phyloP scores from a whole-genome alignment of 2,329 filamentous ascomycete genomes.

The Metarhizium humberi region DNA sequence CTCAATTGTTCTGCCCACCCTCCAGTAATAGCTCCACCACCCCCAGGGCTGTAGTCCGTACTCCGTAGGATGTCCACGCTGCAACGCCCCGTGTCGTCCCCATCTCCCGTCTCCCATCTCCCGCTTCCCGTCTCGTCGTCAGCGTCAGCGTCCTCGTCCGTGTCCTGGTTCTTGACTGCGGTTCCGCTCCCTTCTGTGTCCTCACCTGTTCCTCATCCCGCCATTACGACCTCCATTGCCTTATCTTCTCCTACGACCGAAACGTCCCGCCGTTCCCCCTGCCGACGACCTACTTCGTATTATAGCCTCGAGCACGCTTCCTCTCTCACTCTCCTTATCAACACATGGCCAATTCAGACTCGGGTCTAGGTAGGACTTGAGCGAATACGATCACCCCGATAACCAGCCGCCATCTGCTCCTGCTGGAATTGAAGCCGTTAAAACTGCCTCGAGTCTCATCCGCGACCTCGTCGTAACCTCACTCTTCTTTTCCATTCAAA shows the following conservation, averaged over 20 bases:
- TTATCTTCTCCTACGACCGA: not conserved
- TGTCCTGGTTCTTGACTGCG: too few species aligned
- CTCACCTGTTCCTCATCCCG: not conserved
- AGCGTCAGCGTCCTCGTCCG: too few species aligned
- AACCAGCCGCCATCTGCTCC: not conserved
- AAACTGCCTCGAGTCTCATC: not conserved
- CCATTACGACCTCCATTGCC: not conserved
- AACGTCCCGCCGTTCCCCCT: not conserved
- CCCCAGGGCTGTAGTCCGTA: not conserved
- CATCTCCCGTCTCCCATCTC: not conserved
- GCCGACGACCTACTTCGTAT: slow-evolving; percentile 2
- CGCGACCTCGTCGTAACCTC: not conserved
- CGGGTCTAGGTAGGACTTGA: not conserved
- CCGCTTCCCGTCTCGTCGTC: not conserved
- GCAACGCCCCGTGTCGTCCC: slow-evolving; percentile 1
- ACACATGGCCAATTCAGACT: not conserved
- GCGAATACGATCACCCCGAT: not conserved
- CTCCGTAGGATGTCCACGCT: not conserved
- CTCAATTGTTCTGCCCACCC: not conserved
- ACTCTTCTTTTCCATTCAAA: not conserved
- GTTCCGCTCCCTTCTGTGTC: not conserved
- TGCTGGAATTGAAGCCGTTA: not conserved
- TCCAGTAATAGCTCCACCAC: slow-evolving; percentile 3
- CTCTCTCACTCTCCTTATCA: not conserved
- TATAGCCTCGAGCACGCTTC: not conserved